Percentiles rank a stretch among this genome's conserved stretches.
Evolutionary conservation across 148 eudicot genomes (phyloP).

Genomic region (Arctostaphylos glauca): DNA sequence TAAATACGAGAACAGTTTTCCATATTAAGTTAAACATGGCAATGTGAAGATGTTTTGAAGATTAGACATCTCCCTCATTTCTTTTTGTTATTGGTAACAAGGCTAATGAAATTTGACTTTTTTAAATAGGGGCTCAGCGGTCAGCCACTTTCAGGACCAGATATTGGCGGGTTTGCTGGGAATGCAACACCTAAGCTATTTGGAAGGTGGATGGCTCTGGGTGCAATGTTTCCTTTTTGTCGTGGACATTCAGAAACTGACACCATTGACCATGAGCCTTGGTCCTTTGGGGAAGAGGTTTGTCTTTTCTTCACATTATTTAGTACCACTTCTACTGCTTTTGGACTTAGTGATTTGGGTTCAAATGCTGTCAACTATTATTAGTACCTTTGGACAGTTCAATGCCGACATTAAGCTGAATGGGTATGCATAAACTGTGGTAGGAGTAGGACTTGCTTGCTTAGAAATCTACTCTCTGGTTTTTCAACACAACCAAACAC

Average conservation of each 20-base stretch:
- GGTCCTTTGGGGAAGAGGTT: conserved; percentile 98
- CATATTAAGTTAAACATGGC: neutral
- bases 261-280: conserved; percentile 90
- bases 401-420: neutral
- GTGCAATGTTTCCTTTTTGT: conserved; percentile 91
- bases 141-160: conserved; percentile 97
- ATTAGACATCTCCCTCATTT: neutral
- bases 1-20: neutral
- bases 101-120: neutral
- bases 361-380: neutral
- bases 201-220: conserved; percentile 99
- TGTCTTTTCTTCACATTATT: conserved; percentile 1
- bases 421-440: neutral
- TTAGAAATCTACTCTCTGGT: neutral
- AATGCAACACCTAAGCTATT: conserved; percentile 92
- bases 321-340: conserved; percentile 8
- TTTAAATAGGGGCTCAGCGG: conserved; percentile 79
- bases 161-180: conserved; percentile 98
- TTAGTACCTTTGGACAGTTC: neutral
- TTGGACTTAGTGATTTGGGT: conserved; percentile 6
- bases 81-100: neutral
- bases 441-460: neutral
- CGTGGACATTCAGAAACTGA: conserved; percentile 87
- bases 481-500: neutral
- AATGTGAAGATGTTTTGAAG: neutral